Conservation (phyloP, 2,329 filamentous ascomycete genomes). For the Alternaria ventricosa region DNA sequence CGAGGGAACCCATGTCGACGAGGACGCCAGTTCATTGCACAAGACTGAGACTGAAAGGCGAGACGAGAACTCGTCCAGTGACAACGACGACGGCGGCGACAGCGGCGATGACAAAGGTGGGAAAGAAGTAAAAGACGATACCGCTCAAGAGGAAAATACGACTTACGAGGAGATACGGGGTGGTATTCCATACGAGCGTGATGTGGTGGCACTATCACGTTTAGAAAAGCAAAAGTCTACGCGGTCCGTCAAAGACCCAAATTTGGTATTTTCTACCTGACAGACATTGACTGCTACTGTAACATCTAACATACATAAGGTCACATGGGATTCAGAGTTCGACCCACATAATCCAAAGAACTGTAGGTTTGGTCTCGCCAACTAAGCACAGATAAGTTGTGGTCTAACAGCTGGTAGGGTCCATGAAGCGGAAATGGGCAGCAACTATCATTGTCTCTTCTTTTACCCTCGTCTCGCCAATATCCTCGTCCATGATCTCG, state of each 20-base stretch:
- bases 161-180: conserved; percentile 37
- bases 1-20: conserved; percentile 31
- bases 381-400: background rate
- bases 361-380: conserved; percentile 1
- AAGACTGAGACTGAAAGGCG: conserved; percentile 36
- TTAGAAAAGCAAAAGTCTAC: conserved; percentile 37
- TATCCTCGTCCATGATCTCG: conserved; percentile 50
- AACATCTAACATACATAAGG: conserved; percentile 27
- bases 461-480: conserved; percentile 50
- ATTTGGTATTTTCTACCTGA: conserved; percentile 31
- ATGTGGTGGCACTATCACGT: conserved; percentile 32
- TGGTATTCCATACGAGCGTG: conserved; percentile 38
- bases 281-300: background rate
- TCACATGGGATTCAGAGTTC: conserved; percentile 55
- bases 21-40: conserved; percentile 27
- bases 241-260: conserved; percentile 39
- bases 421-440: conserved; percentile 52
- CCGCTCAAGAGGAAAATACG: conserved; percentile 12
- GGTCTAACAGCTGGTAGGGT: conserved; percentile 4
- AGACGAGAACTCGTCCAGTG: conserved; percentile 10
- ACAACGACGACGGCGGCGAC: conserved; percentile 18
- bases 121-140: conserved; percentile 21
- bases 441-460: conserved; percentile 54
- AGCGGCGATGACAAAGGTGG: conserved; percentile 13
- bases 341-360: conserved; percentile 53